phyloP scores from a whole-genome alignment of 148 eudicot species.

The Silene latifolia region DNA sequence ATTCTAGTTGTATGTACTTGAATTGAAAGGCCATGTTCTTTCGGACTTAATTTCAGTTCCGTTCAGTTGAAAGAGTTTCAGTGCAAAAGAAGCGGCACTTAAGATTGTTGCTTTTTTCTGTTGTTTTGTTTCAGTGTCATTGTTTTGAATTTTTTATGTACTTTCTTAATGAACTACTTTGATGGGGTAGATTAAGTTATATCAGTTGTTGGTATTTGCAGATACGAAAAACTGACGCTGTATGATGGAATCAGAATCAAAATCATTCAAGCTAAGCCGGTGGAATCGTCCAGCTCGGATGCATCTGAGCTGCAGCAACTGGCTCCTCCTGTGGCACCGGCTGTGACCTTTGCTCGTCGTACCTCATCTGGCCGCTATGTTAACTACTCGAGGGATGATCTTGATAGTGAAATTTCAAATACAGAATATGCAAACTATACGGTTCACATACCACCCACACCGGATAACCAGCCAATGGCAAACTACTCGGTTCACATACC shows the following conservation, averaged over 20 bases:
- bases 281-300: conserved; percentile 46
- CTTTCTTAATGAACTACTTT: not conserved
- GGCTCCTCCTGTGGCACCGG: conserved; percentile 55
- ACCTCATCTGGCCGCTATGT: conserved; percentile 76
- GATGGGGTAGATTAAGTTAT: not conserved
- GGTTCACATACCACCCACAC: conserved; percentile 64
- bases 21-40: not conserved
- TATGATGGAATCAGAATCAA: conserved; percentile 42
- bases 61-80: not conserved
- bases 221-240: conserved; percentile 16
- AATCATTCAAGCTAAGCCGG: conserved; percentile 60
- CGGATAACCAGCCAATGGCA: conserved; percentile 79
- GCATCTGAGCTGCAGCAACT: conserved; percentile 49
- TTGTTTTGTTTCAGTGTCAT: too few relatives aligned
- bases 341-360: conserved; percentile 56
- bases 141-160: too few relatives aligned
- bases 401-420: conserved; percentile 66
- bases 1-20: not conserved
- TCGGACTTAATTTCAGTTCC: not conserved
- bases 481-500: too few relatives aligned
- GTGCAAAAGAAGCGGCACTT: not conserved
- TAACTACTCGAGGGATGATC: conserved; percentile 67
- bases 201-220: not conserved
- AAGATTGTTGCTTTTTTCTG: not conserved
- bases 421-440: conserved; percentile 57